A percentile compares a stretch with the other conserved stretches of the same genome.
Evolutionary conservation across 2,329 filamentous ascomycete genomes (phyloP).

Genomic region (Thelonectria olida): DNA sequence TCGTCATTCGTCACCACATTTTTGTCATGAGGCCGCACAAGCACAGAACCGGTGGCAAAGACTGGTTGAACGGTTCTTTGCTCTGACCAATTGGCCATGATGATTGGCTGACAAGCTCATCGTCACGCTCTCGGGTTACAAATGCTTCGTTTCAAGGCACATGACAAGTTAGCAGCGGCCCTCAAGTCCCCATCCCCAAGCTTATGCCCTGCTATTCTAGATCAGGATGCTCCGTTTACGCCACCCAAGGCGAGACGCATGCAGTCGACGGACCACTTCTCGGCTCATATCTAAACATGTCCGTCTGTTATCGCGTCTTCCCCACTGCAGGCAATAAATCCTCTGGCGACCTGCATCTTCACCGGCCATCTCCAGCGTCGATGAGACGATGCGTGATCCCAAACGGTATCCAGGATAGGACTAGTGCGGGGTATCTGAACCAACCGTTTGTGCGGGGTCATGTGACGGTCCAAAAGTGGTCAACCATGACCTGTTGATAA

Average conservation of each 20-base stretch:
- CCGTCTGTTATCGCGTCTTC: constrained; percentile 23
- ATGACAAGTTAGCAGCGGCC: constrained; percentile 7
- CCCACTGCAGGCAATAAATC: neutral
- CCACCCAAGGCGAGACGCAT: constrained; percentile 10
- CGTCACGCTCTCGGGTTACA: constrained; percentile 3
- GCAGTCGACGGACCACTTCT: constrained; percentile 18
- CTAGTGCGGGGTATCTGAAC: constrained; percentile 21
- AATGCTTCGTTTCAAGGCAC: constrained; percentile 4
- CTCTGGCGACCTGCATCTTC: constrained; percentile 15
- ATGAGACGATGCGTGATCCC: constrained; percentile 9
- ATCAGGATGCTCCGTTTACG: constrained; percentile 20
- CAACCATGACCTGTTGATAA: constrained; percentile 17
- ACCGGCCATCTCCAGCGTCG: constrained; percentile 1
- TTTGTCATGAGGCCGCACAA: constrained; percentile 12
- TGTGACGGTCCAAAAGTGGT: constrained; percentile 17
- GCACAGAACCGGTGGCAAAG: constrained; percentile 10
- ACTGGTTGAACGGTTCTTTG: neutral
- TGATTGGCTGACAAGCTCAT: constrained; percentile 30
- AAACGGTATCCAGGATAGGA: constrained; percentile 23
- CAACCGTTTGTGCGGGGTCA: constrained; percentile 19
- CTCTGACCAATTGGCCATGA: constrained; percentile 30
- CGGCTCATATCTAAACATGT: constrained; percentile 16
- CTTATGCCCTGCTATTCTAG: neutral
- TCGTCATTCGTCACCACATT: constrained; percentile 8
- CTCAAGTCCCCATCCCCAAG: neutral